phyloP scores from a whole-genome alignment of 2,329 filamentous ascomycete species.

The Trichophyton equinum region DNA sequence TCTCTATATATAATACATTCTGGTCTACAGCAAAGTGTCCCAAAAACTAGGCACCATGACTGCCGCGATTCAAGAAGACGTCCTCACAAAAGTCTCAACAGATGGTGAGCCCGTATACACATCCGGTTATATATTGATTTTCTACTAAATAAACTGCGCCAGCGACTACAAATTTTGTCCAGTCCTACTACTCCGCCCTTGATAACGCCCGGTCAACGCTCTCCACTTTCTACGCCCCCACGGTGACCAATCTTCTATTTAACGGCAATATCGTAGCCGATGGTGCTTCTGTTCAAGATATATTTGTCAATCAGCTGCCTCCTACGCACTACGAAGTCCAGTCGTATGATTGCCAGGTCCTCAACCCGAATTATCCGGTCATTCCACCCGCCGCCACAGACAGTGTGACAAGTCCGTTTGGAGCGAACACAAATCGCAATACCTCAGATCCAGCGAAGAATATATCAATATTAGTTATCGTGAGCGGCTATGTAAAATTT shows the following conservation, averaged over 20 bases:
- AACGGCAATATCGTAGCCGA: slow-evolving; percentile 59
- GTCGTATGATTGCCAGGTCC: slow-evolving; percentile 62
- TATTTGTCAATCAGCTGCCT: slow-evolving; percentile 56
- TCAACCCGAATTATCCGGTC: slow-evolving; percentile 57
- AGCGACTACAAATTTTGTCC: slow-evolving; percentile 62
- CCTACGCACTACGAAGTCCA: slow-evolving; percentile 58
- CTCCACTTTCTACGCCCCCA: slow-evolving; percentile 55
- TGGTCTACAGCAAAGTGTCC: background rate
- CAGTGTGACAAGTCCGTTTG: slow-evolving; percentile 29
- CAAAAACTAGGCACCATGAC: slow-evolving; percentile 14
- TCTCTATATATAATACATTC: background rate
- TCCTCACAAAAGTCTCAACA: slow-evolving; percentile 30
- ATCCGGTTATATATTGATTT: background rate
- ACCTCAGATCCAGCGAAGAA: slow-evolving; percentile 39
- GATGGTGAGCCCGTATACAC: slow-evolving; percentile 22
- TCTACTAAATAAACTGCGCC: slow-evolving; percentile 3
- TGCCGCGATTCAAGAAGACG: slow-evolving; percentile 24
- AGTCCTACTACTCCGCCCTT: slow-evolving; percentile 63
- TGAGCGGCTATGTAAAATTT: slow-evolving; percentile 60
- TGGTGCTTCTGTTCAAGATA: slow-evolving; percentile 52
- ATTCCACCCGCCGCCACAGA: slow-evolving; percentile 24
- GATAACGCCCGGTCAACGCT: slow-evolving; percentile 48
- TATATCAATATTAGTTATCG: slow-evolving; percentile 59
- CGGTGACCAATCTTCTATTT: slow-evolving; percentile 56
- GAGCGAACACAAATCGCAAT: background rate